These are phyloP conservation scores for Debaryomyces maramus DNA, from an alignment of 805 yeast genomes.

Conservation along the genomic window DNA sequence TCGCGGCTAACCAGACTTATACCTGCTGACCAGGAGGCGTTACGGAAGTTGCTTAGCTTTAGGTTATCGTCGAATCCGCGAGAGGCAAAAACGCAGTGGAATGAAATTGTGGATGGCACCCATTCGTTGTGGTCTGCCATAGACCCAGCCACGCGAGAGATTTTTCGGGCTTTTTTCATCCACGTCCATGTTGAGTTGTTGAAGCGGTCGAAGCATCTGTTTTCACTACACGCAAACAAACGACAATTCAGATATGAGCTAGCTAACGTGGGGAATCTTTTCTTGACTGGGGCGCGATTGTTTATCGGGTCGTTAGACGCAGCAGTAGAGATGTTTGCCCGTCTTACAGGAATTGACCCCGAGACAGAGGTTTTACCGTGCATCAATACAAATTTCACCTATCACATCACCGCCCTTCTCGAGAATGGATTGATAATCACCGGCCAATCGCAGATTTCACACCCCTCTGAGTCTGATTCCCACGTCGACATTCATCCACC, in stretches of 20 bases:
- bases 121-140: constrained; percentile 68
- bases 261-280: constrained; percentile 84
- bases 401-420: constrained; percentile 79
- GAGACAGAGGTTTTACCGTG: constrained; percentile 69
- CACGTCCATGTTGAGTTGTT: constrained; percentile 77
- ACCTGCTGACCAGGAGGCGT: constrained; percentile 45
- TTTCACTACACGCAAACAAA: constrained; percentile 28
- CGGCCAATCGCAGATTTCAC: constrained; percentile 93
- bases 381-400: constrained; percentile 78
- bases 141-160: constrained; percentile 62
- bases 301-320: constrained; percentile 84
- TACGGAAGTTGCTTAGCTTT: constrained; percentile 40
- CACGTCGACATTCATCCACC: constrained; percentile 22
- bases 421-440: constrained; percentile 70
- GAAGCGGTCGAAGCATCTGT: constrained; percentile 56
- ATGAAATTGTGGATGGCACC: constrained; percentile 71
- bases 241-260: constrained; percentile 68
- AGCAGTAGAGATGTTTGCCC: constrained; percentile 72
- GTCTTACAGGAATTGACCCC: constrained; percentile 60
- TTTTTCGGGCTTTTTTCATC: constrained; percentile 72
- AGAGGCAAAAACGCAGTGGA: constrained; percentile 74
- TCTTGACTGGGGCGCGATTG: constrained; percentile 76
- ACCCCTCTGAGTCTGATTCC: constrained; percentile 53
- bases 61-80: constrained; percentile 50
- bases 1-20: constrained; percentile 77